These are phyloP conservation scores for Aspergillus pseudoviridinutans DNA, from an alignment of 2,329 filamentous ascomycete species.

Conservation along the genomic window DNA sequence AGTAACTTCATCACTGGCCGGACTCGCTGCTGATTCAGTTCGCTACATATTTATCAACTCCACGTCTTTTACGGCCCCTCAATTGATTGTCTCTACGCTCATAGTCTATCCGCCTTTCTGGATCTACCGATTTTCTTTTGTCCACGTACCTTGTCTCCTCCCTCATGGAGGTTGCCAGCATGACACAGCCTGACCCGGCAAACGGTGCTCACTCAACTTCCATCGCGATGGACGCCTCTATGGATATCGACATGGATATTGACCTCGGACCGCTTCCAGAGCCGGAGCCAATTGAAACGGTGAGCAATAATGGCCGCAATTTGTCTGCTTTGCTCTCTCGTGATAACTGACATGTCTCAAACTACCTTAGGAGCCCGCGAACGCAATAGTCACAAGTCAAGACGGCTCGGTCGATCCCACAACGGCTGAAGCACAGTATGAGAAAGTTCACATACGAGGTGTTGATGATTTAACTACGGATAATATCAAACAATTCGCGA, in stretches of 20 bases:
- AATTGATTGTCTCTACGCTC: neutral
- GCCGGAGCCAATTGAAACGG: conserved; percentile 30
- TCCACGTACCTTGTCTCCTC: neutral
- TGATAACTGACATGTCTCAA: conserved; percentile 3
- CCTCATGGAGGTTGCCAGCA: conserved; percentile 3
- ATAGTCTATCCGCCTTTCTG: neutral
- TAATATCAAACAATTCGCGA: conserved; percentile 72
- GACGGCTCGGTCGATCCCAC: conserved; percentile 25
- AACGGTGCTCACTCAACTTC: neutral
- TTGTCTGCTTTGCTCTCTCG: neutral
- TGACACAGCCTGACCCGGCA: neutral
- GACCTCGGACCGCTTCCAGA: conserved; percentile 50
- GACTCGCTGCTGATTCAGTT: neutral
- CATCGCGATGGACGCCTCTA: conserved; percentile 30
- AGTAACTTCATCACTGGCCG: neutral
- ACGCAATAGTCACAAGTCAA: conserved; percentile 8
- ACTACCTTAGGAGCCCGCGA: conserved; percentile 19
- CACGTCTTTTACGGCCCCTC: neutral
- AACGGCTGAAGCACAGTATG: conserved; percentile 33
- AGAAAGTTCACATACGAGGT: conserved; percentile 80
- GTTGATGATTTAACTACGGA: conserved; percentile 76
- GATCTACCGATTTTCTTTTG: neutral
- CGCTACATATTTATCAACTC: neutral
- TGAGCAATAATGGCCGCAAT: conserved; percentile 15
- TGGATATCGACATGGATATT: conserved; percentile 75